Percentiles rank a stretch among this genome's conserved stretches.
Conservation (phyloP, 1,139 yeast species). For the Lodderomyces orthopsilosis region DNA sequence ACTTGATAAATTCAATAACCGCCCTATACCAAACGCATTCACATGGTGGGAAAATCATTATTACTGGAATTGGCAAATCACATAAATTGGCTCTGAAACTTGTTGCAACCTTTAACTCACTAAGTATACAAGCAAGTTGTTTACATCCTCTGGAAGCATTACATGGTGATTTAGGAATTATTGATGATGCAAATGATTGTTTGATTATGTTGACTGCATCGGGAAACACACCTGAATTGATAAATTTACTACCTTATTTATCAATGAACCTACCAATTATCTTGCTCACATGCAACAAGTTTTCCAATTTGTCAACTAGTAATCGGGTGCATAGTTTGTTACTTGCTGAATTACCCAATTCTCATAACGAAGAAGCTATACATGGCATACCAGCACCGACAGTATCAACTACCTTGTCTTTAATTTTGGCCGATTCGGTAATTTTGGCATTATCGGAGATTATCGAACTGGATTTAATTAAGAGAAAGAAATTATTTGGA, state of each 20-base stretch:
- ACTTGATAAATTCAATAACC: constrained; percentile 49
- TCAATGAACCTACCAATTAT: constrained; percentile 53
- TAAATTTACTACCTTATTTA: constrained; percentile 58
- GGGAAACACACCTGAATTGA: constrained; percentile 80
- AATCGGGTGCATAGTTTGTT: constrained; percentile 51
- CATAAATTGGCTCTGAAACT: constrained; percentile 74
- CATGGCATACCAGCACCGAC: constrained; percentile 91
- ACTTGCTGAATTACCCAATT: constrained; percentile 60
- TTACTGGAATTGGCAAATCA: constrained; percentile 85
- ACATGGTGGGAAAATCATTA: constrained; percentile 63
- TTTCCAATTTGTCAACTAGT: constrained; percentile 44
- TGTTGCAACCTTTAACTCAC: constrained; percentile 78
- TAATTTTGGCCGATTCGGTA: constrained; percentile 77
- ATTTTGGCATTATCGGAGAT: constrained; percentile 70
- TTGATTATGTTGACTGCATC: constrained; percentile 72
- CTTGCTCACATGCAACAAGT: constrained; percentile 59
- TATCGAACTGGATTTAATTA: constrained; percentile 53
- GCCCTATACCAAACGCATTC: constrained; percentile 49
- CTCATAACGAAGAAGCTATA: constrained; percentile 57
- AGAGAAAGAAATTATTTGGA: constrained; percentile 58
- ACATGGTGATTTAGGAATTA: constrained; percentile 83
- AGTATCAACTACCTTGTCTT: constrained; percentile 72
- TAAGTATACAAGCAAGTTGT: constrained; percentile 64
- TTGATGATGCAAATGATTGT: constrained; percentile 58
- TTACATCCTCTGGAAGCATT: constrained; percentile 86